phyloP scores from a whole-genome alignment of 495 filamentous ascomycete genomes.

The Tuber calosporum region DNA sequence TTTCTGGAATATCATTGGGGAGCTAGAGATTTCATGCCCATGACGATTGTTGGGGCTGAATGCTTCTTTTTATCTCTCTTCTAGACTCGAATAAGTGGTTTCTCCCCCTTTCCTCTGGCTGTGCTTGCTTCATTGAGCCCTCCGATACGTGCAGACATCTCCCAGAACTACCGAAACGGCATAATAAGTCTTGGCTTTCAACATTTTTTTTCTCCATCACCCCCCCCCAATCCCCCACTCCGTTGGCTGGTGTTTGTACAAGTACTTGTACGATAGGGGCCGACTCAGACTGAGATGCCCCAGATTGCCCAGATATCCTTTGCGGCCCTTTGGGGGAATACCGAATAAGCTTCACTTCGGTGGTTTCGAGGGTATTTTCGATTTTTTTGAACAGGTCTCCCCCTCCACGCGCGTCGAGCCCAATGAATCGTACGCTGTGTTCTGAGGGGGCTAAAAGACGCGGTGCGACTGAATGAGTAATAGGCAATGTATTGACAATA shows the following conservation, averaged over 20 bases:
- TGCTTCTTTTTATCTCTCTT: not conserved
- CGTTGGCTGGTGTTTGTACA: not conserved
- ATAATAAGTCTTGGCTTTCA: not conserved
- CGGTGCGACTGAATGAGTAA: not conserved
- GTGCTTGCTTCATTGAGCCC: not conserved
- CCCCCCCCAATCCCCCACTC: not conserved
- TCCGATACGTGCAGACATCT: not conserved
- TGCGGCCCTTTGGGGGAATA: not conserved
- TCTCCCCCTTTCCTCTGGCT: not conserved
- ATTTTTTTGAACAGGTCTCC: not conserved
- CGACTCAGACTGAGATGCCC: not conserved
- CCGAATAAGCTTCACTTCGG: not conserved
- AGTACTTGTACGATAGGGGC: not conserved
- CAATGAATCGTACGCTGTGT: not conserved
- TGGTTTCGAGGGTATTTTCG: not conserved
- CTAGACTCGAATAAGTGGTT: not conserved
- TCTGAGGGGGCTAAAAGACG: not conserved
- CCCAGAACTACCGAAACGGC: not conserved
- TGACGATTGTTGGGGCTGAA: not conserved
- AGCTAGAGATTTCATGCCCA: not conserved
- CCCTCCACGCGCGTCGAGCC: not conserved
- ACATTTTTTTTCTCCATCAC: not conserved
- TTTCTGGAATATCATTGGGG: not conserved
- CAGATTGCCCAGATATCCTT: not conserved
- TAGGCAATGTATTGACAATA: not conserved